A percentile compares a stretch with the other conserved stretches of the same genome.
Conservation (phyloP, 2,329 filamentous ascomycete species). For the Scytalidium sp. region DNA sequence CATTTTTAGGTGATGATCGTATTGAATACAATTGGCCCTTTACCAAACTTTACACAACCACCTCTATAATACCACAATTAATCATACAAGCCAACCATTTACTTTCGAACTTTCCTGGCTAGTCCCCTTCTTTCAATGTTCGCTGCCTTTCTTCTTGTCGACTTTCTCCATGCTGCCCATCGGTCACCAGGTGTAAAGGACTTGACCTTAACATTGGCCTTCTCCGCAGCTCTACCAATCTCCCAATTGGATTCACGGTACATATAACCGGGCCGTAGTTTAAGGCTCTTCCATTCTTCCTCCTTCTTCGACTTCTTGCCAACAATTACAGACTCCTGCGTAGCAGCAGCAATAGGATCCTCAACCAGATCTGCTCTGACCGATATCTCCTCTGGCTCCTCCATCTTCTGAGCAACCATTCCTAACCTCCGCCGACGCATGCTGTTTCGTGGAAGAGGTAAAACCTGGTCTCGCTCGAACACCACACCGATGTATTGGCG, state of each 20-base stretch:
- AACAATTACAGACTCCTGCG: conserved; percentile 2
- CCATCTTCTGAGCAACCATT: conserved; percentile 57
- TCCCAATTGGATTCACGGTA: conserved; percentile 65
- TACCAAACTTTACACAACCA: background rate
- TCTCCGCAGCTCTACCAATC: conserved; percentile 62
- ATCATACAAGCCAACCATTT: background rate
- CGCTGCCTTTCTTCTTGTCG: conserved; percentile 43
- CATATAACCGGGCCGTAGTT: conserved; percentile 55
- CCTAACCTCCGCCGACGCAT: conserved; percentile 73
- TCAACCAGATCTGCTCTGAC: conserved; percentile 9
- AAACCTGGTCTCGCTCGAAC: conserved; percentile 74
- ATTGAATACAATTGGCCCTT: background rate
- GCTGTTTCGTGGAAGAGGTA: conserved; percentile 74
- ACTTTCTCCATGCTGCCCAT: conserved; percentile 65
- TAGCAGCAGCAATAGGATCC: conserved; percentile 9
- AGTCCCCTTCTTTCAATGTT: conserved; percentile 52
- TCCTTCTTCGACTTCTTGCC: conserved; percentile 25
- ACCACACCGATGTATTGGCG: conserved; percentile 94
- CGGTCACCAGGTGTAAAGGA: conserved; percentile 51
- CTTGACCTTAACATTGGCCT: conserved; percentile 54
- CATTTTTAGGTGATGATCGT: background rate
- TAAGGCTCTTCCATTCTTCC: conserved; percentile 31
- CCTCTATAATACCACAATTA: background rate
- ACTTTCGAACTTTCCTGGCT: conserved; percentile 34
- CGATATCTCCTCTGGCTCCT: conserved; percentile 18